A percentile compares a stretch with the other conserved stretches of the same genome.
These are phyloP conservation scores for Plenodomus lindquistii DNA, from an alignment of 2,329 filamentous ascomycete species.

Conservation along the genomic window DNA sequence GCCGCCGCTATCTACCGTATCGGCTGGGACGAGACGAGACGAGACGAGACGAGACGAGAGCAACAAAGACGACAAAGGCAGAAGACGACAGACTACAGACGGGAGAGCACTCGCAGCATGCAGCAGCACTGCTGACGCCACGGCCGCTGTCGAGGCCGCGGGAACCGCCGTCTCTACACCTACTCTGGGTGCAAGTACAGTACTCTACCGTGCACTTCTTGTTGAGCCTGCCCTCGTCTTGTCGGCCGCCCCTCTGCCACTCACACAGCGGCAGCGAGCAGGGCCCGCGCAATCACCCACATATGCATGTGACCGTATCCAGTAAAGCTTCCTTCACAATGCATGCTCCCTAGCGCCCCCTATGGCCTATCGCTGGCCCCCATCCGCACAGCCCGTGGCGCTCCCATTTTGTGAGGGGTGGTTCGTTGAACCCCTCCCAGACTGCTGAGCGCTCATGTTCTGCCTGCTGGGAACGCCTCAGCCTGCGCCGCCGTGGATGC, in stretches of 20 bases:
- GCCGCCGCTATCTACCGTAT: constrained; percentile 14
- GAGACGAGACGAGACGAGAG: constrained; percentile 4
- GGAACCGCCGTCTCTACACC: too few relatives aligned
- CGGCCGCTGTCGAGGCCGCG: too few relatives aligned
- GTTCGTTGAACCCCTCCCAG: constrained; percentile 1
- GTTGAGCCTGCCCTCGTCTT: constrained; percentile 9
- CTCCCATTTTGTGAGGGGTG: constrained; percentile 3
- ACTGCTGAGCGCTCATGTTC: neutral
- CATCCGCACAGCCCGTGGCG: constrained; percentile 1
- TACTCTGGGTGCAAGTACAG: too few relatives aligned
- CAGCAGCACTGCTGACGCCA: too few relatives aligned
- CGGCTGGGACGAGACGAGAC: too few relatives aligned
- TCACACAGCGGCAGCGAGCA: constrained; percentile 2
- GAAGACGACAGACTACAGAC: too few relatives aligned
- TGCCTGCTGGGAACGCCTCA: constrained; percentile 2
- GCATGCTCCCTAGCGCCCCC: constrained; percentile 4
- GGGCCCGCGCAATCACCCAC: constrained; percentile 8
- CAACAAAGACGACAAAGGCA: neutral
- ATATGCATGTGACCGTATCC: constrained; percentile 9
- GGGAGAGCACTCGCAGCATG: too few relatives aligned
- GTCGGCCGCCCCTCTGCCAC: constrained; percentile 4
- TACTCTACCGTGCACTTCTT: too few relatives aligned
- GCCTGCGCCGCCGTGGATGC: too few relatives aligned
- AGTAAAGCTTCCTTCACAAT: constrained; percentile 8
- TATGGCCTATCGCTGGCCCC: constrained; percentile 4